phyloP scores from a whole-genome alignment of 306 rosid species.

The Rosa persica region DNA sequence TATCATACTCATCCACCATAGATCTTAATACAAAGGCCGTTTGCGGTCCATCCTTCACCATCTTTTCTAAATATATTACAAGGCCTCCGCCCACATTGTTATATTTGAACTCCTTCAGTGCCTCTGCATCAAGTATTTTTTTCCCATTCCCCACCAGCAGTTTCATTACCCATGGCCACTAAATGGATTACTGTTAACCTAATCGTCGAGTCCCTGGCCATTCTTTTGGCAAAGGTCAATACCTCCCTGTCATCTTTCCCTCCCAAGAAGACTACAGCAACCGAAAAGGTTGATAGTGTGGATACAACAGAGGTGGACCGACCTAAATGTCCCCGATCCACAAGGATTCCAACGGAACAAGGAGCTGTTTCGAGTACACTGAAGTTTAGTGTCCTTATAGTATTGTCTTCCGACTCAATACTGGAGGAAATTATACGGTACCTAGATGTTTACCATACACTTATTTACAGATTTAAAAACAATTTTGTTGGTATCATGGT shows the following conservation, averaged over 20 bases:
- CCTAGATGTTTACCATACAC: no score
- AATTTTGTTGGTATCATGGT: no score
- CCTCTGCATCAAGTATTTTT: conserved; percentile 7
- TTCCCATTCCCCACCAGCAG: conserved; percentile 14
- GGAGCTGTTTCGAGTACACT: conserved; percentile 63
- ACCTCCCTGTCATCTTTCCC: conserved; percentile 77
- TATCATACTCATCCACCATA: conserved; percentile 40
- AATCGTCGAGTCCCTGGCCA: conserved; percentile 38
- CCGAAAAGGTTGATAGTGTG: neutral
- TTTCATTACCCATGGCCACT: neutral
- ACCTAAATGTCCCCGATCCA: conserved; percentile 39
- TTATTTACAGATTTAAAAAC: no score
- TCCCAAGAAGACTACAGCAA: conserved; percentile 62
- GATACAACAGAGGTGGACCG: conserved; percentile 21
- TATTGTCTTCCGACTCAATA: conserved; percentile 43
- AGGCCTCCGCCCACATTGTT: neutral
- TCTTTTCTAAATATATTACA: conserved; percentile 13
- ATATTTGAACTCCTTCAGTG: conserved; percentile 5
- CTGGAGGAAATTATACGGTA: no score
- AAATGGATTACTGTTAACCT: conserved; percentile 38
- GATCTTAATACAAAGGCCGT: conserved; percentile 9
- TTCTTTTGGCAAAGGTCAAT: conserved; percentile 38
- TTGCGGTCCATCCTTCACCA: conserved; percentile 21
- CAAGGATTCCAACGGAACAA: conserved; percentile 59
- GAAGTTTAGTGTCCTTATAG: conserved; percentile 40